Evolutionary conservation across 805 yeast genomes (phyloP), one percentile per base, ranked within the genome.

Genomic region (Saturnispora galanensis): DNA sequence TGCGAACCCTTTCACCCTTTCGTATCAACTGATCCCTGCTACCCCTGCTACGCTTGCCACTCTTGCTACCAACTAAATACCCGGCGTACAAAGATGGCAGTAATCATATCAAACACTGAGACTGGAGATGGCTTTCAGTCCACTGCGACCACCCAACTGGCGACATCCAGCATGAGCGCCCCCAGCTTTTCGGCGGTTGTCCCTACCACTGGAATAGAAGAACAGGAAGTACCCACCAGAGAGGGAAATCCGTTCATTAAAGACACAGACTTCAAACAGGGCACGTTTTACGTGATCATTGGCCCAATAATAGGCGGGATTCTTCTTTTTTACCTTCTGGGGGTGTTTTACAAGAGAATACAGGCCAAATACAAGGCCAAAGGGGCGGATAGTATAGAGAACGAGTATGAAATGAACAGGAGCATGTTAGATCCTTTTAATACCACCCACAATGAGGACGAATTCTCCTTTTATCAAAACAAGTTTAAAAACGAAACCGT

Each of bases 241-340:
- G 31, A 39, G 12, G 42, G 30, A 2, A 59, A 57, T 38, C 63
- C 63, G 4, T 59, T 52, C 39, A 38, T 60, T n/a, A 50, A 47
- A 11, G 44, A 49, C 5, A 45, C 53, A 3, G 35, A 45, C 1
- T 49, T 41, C 16, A 39, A 43, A 15, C 57, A 58, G 42, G 63
- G 62, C 1, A 55, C 63, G 0, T 49, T 60, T n/a, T 60, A 59
- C 36, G 39, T 50, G 12, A 58, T 59, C 5, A 45, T 57, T 10
- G 47, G 56, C 2, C 64, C 64, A 1, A 53, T 57, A 1, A 45
- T 60, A n/a, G 55, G 47, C 1, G 57, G 49, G 2, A 35, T 55
- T 8, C 39, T 60, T 12, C 30, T 59, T 2, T 36, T 55, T 4
- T 60, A 58, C 35, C 38, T 59, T 9, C 8, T 51, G 1, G 54